phyloP scores from a whole-genome alignment of 176 grass and related monocot genomes.

The Carex scoparia region DNA sequence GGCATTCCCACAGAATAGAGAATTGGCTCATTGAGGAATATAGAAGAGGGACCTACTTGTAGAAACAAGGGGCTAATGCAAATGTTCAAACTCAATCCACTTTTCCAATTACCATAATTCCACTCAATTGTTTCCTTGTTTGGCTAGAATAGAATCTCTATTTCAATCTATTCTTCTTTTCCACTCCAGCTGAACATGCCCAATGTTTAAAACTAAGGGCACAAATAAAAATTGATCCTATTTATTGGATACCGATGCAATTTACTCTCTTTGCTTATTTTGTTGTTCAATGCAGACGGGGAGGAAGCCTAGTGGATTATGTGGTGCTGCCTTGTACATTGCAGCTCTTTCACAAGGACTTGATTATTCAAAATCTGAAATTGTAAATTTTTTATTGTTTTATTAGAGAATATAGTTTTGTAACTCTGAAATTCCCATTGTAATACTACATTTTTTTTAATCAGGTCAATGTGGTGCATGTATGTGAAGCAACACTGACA shows the following conservation, averaged over 20 bases:
- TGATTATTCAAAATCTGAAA: conserved; percentile 66
- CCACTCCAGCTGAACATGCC: neutral
- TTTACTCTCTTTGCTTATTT: conserved; percentile 8
- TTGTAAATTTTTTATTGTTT: conserved; percentile 49
- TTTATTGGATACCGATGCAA: neutral
- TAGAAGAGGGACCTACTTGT: too few species aligned
- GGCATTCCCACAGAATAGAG: too few species aligned
- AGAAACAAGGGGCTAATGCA: too few species aligned
- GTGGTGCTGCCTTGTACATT: conserved; percentile 91
- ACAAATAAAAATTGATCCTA: neutral
- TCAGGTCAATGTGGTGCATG: conserved; percentile 76
- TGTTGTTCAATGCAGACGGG: conserved; percentile 45
- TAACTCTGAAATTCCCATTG: neutral
- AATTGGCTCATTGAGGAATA: too few species aligned
- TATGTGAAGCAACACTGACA: conserved; percentile 80
- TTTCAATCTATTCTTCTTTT: too few species aligned
- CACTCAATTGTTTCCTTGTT: too few species aligned
- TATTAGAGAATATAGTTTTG: conserved; percentile 13
- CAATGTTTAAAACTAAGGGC: neutral
- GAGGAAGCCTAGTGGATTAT: conserved; percentile 90
- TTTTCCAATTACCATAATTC: too few species aligned
- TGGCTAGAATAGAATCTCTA: too few species aligned
- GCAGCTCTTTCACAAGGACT: conserved; percentile 64
- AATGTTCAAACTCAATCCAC: too few species aligned
- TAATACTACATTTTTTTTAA: conserved; percentile 24